Base-by-base conservation (phyloP, 2,329 filamentous ascomycete species). In the Alternaria sp. region DNA sequence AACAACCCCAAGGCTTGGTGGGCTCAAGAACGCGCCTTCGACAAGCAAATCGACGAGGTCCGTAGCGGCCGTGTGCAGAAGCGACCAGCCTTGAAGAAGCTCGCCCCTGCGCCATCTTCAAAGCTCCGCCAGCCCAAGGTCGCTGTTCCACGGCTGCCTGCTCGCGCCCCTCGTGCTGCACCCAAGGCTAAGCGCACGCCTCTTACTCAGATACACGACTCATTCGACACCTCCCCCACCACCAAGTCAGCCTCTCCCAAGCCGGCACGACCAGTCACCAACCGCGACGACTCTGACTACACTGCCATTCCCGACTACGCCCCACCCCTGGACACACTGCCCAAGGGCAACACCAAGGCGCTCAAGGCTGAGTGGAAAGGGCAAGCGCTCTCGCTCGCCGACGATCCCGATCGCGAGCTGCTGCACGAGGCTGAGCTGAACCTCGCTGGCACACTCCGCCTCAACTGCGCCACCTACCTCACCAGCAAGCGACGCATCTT, bases 401-500 rank as follows among this genome's bases (percentile, higher is more conserved):
- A 86, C 63, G 76, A 79, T 37, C 88, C 91, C 7, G 85, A 94
- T 72, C 84, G 86, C 23, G 78, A 88, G 60, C 83, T 93, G 43
- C 88, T 97, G 45, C 92, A 96, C 77, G 87, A 89, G 6, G 91
- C 94, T 64, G 95, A 98, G 82, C 75, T 94, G 28, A 83, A 85
- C 18, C 85, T 97, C 28, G 94, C 94, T 11, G 89, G 91, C 49
- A 92, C 89, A 53, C 86, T 97, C 28, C 89, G 94, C 59, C 87
- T 98, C 33, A 92, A 92, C 69, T 95, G 92, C 78, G 92, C 92
- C 18, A 95, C 92, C 12, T 98, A 97, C 76, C 86, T 98, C 23
- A 94, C 92, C 63, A 96, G 92, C 84, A 98, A 97, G 86, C 90
- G 95, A 62, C 90, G 94, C 64, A 95, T 98, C 75, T 98, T 98